Percentiles rank a stretch among this genome's conserved stretches.
Evolutionary conservation across 2,329 filamentous ascomycete species (phyloP).

Genomic region (Fusarium sp.): DNA sequence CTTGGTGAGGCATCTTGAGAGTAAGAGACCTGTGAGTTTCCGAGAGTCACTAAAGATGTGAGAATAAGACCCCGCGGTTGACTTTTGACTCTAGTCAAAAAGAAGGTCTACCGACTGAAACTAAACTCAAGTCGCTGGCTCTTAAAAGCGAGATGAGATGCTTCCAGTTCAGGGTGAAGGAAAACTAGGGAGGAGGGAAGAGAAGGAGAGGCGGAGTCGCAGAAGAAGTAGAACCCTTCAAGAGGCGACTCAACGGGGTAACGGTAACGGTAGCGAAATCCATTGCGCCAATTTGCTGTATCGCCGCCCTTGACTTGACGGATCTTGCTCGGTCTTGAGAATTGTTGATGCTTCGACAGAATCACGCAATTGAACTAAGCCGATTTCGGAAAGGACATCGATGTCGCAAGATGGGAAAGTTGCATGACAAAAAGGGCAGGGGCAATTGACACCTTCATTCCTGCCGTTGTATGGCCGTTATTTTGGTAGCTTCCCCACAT

Average conservation of each 20-base stretch:
- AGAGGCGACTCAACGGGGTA: conserved; percentile 44
- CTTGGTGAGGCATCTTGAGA: conserved; percentile 51
- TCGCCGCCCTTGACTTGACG: conserved; percentile 31
- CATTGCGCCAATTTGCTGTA: conserved; percentile 25
- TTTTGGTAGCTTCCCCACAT: conserved; percentile 34
- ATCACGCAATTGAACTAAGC: conserved; percentile 57
- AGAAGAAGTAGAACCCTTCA: conserved; percentile 32
- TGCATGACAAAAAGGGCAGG: conserved; percentile 24
- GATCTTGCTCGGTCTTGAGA: conserved; percentile 44
- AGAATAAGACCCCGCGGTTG: conserved; percentile 12
- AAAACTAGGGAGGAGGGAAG: conserved; percentile 12
- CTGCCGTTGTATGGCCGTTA: not conserved
- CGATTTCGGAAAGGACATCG: conserved; percentile 48
- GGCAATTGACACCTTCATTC: rapidly evolving
- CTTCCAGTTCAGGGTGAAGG: conserved; percentile 39
- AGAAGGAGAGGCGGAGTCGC: conserved; percentile 16
- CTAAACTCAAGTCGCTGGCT: conserved; percentile 32
- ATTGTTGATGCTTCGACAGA: conserved; percentile 54
- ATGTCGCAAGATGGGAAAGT: conserved; percentile 40
- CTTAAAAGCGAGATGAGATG: conserved; percentile 43
- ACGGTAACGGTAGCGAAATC: conserved; percentile 37
- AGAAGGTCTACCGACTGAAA: conserved; percentile 26
- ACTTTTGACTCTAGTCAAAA: conserved; percentile 25
- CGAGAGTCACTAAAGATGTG: conserved; percentile 7
- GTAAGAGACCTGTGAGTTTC: conserved; percentile 3